phyloP scores from a whole-genome alignment of 2,329 filamentous ascomycete species.

The Penicillium rolfsii region DNA sequence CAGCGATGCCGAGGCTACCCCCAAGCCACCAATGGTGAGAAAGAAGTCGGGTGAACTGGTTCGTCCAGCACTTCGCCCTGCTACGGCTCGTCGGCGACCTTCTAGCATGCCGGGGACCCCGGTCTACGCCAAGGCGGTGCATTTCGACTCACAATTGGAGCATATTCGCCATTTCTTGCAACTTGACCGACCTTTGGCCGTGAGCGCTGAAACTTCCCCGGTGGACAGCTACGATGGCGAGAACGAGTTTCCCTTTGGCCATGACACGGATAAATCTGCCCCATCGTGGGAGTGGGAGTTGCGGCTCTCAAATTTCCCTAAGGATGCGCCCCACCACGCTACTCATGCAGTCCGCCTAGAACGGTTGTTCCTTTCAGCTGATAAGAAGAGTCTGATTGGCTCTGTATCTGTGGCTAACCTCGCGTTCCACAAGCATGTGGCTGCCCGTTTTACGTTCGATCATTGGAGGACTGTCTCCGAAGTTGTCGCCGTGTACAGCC shows the following conservation, averaged over 20 bases:
- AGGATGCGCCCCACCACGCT: slow-evolving; percentile 65
- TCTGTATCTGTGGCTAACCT: slow-evolving; percentile 84
- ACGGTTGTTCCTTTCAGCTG: slow-evolving; percentile 80
- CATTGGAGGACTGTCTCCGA: slow-evolving; percentile 99
- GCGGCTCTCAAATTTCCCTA: slow-evolving; percentile 78
- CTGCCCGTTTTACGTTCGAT: slow-evolving; percentile 93
- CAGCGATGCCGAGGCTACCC: slow-evolving; percentile 62
- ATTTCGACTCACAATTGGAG: slow-evolving; percentile 95
- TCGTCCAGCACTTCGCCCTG: slow-evolving; percentile 80
- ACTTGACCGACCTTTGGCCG: slow-evolving; percentile 90
- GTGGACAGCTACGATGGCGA: slow-evolving; percentile 87
- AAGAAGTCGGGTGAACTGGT: slow-evolving; percentile 99
- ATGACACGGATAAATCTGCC: slow-evolving; percentile 52
- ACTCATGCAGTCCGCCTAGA: slow-evolving; percentile 73
- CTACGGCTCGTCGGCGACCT: slow-evolving; percentile 74
- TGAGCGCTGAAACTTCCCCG: slow-evolving; percentile 91
- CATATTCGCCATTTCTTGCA: slow-evolving; percentile 95
- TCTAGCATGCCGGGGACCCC: slow-evolving; percentile 98
- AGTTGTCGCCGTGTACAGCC: slow-evolving; percentile 82
- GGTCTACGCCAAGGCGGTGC: slow-evolving; percentile 94
- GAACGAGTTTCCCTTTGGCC: slow-evolving; percentile 79
- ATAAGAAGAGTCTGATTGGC: slow-evolving; percentile 85
- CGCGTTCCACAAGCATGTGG: slow-evolving; percentile 83
- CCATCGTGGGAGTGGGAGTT: slow-evolving; percentile 84
- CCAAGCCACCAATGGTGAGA: slow-evolving; percentile 88